Evolutionary conservation across 2,329 filamentous ascomycete species (phyloP), one percentile per base, ranked within the genome.

Genomic region (Alternaria sp.): DNA sequence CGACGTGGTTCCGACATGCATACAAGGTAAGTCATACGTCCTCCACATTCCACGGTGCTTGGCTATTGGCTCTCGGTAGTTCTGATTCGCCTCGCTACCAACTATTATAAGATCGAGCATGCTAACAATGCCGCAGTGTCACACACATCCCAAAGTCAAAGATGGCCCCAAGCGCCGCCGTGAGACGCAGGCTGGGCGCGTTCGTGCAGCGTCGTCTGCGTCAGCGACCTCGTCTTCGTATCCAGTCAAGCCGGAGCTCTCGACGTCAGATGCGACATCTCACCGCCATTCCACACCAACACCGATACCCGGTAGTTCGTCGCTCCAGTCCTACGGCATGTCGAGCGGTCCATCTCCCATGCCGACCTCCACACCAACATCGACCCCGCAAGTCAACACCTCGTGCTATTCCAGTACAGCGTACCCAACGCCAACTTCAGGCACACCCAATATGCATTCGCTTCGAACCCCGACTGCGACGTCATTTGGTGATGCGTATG

Each of bases 1-100:
- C 92, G 1, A 94, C 92, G 4, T 96, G 92, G 92, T 96, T 95
- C 80, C 85, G 93, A 68, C 93, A 96, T 80, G 92, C 92, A 50
- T 96, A 96, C 83, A 96, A 95, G 86, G 91, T 92, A 49, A 59
- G 62, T 80, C 53, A 26, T 36, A 49, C 23, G 25, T 50, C 44
- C 47, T 15, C 25, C 56, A 23, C 61, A 67, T 66, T 70, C 62
- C 50, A 56, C 23, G n/a, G 12, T 11, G 17, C 32, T 57, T 54
- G 26, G 49, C 59, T 59, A 36, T 54, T 64, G 55, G 21, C 56
- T 60, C 57, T 62, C 28, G 6, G 26, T 60, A 21, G 17, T 12
- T 50, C 43, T 56, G n/a, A 61, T 67, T 62, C 28, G 56, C 43
- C 36, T 25, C 44, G 21, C 57, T 11, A 23, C 32, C 50, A 6